Evolutionary conservation across 1,284 basidiomycete genomes (phyloP), one percentile per base, ranked within the genome.

Genomic region (Irpex sp.): DNA sequence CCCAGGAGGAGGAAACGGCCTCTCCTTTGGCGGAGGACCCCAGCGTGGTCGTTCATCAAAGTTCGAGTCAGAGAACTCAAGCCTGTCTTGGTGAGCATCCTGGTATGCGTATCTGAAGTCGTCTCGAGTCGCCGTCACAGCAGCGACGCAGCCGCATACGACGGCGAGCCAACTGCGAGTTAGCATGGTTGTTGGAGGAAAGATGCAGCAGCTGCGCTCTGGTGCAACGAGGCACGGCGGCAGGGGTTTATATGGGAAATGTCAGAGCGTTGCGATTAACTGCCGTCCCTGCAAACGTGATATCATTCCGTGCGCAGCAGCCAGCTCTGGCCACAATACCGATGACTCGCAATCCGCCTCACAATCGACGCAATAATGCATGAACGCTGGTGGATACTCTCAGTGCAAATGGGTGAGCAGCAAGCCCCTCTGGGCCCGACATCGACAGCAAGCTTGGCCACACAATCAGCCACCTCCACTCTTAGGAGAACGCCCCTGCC

Each of bases 131-230:
- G 68, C 69, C n/a, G 69, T 67, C 48, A 68, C 69, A 21, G 68
- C 69, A 36, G 70, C 67, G 51, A 67, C 68, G 17, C 66, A 63
- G 49, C 68, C 63, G 60, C 63, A 68, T 64, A 68, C 65, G 48
- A 66, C 66, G 61, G 68, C 69, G 52, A 68, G 65, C 38, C 69
- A 59, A 65, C 65, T 67, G 70, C 68, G 59, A 44, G 40, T 63
- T 54, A 58, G 49, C 64, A 63, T 59, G 52, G 60, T 65, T 51
- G 59, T 47, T 47, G 40, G 31, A 19, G 31, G 19, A 56, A 55
- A 56, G 31, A 17, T 31, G 34, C 54, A 56, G 21, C 31, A 52
- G 49, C 49, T 52, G 49, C 57, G 57, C 26, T 9, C 54, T 49
- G 55, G 58, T 56, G 61, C 58, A 17, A 47, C 44, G 56, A 31